Evolutionary conservation across 2,329 filamentous ascomycete species (phyloP).

Genomic region (Clonostachys solani): DNA sequence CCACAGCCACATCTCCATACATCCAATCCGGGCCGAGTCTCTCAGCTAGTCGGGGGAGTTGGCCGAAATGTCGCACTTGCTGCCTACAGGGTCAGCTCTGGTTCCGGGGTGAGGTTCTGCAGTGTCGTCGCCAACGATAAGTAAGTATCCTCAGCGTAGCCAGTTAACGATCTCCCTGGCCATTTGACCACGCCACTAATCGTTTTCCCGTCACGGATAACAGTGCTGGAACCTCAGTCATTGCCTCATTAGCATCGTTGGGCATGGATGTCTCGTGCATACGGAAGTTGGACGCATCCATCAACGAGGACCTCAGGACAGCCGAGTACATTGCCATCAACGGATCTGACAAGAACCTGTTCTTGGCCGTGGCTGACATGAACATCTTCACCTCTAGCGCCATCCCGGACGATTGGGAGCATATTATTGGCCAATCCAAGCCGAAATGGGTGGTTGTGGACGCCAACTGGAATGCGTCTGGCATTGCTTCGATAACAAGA

Average conservation of each 20-base stretch:
- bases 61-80: slow-evolving; percentile 89
- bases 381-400: slow-evolving; percentile 63
- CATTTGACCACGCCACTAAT: too few relatives aligned
- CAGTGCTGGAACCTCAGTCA: slow-evolving; percentile 68
- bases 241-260: slow-evolving; percentile 58
- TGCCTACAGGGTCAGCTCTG: slow-evolving; percentile 62
- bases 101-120: slow-evolving; percentile 65
- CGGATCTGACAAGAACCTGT: slow-evolving; percentile 73
- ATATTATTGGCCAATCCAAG: slow-evolving; percentile 47
- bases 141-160: too few relatives aligned
- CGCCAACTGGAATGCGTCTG: slow-evolving; percentile 74
- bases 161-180: too few relatives aligned
- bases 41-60: slow-evolving; percentile 83
- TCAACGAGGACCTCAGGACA: slow-evolving; percentile 57
- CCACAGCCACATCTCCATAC: slow-evolving; percentile 63
- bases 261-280: slow-evolving; percentile 65
- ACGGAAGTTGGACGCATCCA: slow-evolving; percentile 43
- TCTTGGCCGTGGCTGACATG: slow-evolving; percentile 95
- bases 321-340: slow-evolving; percentile 93
- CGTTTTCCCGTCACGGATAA: not conserved
- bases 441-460: slow-evolving; percentile 83
- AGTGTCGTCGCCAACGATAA: slow-evolving; percentile 78
- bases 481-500: slow-evolving; percentile 65
- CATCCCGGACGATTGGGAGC: slow-evolving; percentile 54
- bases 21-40: slow-evolving; percentile 80